These are phyloP conservation scores for Trichoderma atrobrunneum DNA, from an alignment of 2,329 filamentous ascomycete species.

Conservation along the genomic window DNA sequence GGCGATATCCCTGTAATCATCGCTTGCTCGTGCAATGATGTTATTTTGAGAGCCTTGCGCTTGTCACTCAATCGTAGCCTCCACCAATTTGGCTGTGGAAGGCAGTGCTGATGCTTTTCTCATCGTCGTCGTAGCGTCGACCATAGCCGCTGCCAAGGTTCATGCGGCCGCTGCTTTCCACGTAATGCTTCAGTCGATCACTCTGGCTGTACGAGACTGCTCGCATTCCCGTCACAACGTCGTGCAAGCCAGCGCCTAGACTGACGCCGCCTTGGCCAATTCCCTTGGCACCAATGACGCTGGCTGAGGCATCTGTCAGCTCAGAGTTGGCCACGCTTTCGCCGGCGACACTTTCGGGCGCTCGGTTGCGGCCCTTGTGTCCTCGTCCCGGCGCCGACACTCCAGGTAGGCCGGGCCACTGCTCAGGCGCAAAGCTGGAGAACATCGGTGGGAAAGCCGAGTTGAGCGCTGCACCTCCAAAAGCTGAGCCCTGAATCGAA, in stretches of 20 bases:
- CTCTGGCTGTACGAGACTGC: slow-evolving; percentile 56
- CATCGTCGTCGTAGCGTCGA: slow-evolving; percentile 81
- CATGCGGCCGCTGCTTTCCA: slow-evolving; percentile 76
- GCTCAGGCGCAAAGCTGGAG: slow-evolving; percentile 81
- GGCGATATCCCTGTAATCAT: slow-evolving; percentile 27
- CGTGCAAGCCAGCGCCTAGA: slow-evolving; percentile 75
- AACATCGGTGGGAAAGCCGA: slow-evolving; percentile 90
- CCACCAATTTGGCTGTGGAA: slow-evolving; percentile 91
- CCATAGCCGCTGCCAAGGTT: slow-evolving; percentile 66
- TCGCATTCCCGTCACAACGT: slow-evolving; percentile 63
- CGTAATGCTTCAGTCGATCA: slow-evolving; percentile 90
- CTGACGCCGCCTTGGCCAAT: slow-evolving; percentile 84
- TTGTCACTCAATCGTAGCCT: slow-evolving; percentile 49
- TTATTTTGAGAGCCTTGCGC: not conserved
- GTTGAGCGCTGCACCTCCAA: slow-evolving; percentile 76
- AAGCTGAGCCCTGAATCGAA: slow-evolving; percentile 86
- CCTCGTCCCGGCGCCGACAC: slow-evolving; percentile 60
- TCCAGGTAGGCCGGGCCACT: slow-evolving; percentile 80
- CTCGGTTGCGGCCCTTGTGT: slow-evolving; percentile 63
- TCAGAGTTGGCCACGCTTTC: slow-evolving; percentile 92
- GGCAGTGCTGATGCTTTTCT: slow-evolving; percentile 91
- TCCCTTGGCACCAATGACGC: slow-evolving; percentile 71
- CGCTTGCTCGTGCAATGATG: slow-evolving; percentile 27
- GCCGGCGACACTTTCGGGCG: slow-evolving; percentile 77
- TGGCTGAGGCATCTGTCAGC: slow-evolving; percentile 77